Evolutionary conservation across 31 red algal species (phyloP), one percentile per base, ranked within the genome.

Genomic region (Bonnemaisonia californica): DNA sequence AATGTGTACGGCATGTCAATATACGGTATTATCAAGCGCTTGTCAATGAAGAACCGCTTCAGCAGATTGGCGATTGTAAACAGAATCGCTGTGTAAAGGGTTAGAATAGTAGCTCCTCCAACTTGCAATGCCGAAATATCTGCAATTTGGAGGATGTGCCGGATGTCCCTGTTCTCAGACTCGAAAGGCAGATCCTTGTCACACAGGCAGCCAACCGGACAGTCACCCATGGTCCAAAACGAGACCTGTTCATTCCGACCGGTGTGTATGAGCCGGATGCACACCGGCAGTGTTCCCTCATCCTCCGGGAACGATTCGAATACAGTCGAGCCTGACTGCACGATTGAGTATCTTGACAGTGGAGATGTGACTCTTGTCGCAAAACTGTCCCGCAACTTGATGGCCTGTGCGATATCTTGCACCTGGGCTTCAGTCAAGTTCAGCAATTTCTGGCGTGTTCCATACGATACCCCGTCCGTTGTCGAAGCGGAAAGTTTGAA

Each of bases 1-100:
- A 71, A 74, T 5, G 84, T 88, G 64, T 88, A 88, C 4, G 84
- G 84, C 84, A 88, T 88, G 39, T 88, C 84, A 47, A 77, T 79
- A 24, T 71, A 67, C 0, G 74, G 84, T 18, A 88, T 68, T 19
- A 78, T 68, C 4, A 88, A 34, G 11, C 84, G 57, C 32, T 79
- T 79, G 64, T 88, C 76, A 55, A 68, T 70, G 32, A 88, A 79
- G 32, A 69, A 48, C 30, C 63, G 36, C 74, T 79, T 78, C 38
- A 69, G 42, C 73, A 79, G 32, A 64, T 66, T 62, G 4, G 74
- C 84, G 32, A 88, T 57, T 26, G 84, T 77, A 41, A 78, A 78
- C n/a, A 88, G 74, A 21, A 88, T 61, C 16, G 75, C 74, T 9
- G 74, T 77, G 57, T 88, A 88, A 37, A 88, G 19, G n/a, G 84